A percentile compares a stretch with the other conserved stretches of the same genome.
These are phyloP conservation scores for Meripilus lineatus DNA, from an alignment of 1,284 basidiomycete species.

Conservation along the genomic window DNA sequence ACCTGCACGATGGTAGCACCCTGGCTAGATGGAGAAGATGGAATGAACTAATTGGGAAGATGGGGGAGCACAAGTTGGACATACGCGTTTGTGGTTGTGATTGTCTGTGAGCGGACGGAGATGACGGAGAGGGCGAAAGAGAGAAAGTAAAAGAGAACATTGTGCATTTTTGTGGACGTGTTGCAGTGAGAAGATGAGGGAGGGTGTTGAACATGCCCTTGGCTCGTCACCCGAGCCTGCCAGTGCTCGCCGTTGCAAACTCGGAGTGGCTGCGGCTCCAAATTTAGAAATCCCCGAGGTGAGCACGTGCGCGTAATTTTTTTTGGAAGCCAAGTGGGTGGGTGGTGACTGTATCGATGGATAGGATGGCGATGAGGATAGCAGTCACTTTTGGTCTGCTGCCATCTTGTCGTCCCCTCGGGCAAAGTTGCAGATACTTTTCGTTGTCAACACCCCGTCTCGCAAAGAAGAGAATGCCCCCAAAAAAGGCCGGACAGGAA, in stretches of 20 bases:
- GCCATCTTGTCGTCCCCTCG: constrained; percentile 9
- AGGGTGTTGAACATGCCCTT: background rate
- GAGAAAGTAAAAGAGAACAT: background rate
- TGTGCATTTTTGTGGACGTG: background rate
- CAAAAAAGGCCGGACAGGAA: constrained; percentile 76
- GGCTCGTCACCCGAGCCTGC: background rate
- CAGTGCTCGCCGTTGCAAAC: background rate
- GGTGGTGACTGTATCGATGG: too few species aligned
- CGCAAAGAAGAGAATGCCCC: constrained; percentile 66
- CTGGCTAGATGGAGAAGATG: constrained; percentile 29
- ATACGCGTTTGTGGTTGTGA: constrained; percentile 41
- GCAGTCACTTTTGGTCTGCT: constrained; percentile 5
- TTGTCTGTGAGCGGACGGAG: constrained; percentile 39
- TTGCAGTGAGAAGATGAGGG: background rate
- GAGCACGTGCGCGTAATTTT: background rate
- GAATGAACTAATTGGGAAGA: constrained; percentile 1
- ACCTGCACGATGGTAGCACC: constrained; percentile 53
- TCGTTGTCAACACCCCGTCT: constrained; percentile 17
- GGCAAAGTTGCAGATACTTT: constrained; percentile 18
- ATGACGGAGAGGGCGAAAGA: constrained; percentile 25
- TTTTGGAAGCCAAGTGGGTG: background rate
- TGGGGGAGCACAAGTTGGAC: constrained; percentile 16
- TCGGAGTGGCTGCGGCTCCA: too few species aligned
- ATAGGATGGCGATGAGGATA: constrained; percentile 1
- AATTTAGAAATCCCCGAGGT: too few species aligned